A percentile compares a stretch with the other conserved stretches of the same genome.
Evolutionary conservation across 495 filamentous ascomycete species (phyloP).

Genomic region (Podospora bellae-mahoneyi): DNA sequence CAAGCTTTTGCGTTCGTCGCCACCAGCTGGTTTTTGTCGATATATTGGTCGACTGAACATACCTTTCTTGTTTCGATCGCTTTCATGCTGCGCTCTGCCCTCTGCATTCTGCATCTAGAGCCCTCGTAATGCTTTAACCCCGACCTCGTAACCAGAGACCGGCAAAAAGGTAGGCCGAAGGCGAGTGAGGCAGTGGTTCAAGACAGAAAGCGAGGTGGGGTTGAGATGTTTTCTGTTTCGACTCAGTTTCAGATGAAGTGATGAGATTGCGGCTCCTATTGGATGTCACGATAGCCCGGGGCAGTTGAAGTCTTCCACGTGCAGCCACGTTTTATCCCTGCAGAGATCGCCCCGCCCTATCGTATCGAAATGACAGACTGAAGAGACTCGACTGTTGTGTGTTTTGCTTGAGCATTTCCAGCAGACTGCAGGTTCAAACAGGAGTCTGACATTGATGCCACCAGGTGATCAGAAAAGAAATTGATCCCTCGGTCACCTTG

Average conservation of each 20-base stretch:
- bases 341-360: conserved; percentile 22
- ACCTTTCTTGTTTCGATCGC: too few relatives aligned
- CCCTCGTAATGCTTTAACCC: too few relatives aligned
- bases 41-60: too few relatives aligned
- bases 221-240: conserved; percentile 28
- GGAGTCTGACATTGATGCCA: neutral
- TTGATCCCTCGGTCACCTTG: neutral
- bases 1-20: neutral
- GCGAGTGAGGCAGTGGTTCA: neutral
- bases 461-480: neutral
- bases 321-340: conserved; percentile 35
- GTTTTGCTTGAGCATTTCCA: neutral
- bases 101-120: too few relatives aligned
- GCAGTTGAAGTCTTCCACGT: conserved; percentile 29
- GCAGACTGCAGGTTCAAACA: neutral
- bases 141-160: neutral
- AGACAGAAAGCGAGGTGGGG: conserved; percentile 10
- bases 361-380: neutral
- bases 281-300: conserved; percentile 7
- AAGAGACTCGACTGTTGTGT: too few relatives aligned
- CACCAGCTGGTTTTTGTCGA: neutral
- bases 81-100: too few relatives aligned
- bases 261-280: conserved; percentile 16
- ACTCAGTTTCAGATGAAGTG: conserved; percentile 36
- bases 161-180: neutral